Base-by-base conservation (phyloP, 192 early-diverging fungal genomes). In the Radiomyces spectabilis region DNA sequence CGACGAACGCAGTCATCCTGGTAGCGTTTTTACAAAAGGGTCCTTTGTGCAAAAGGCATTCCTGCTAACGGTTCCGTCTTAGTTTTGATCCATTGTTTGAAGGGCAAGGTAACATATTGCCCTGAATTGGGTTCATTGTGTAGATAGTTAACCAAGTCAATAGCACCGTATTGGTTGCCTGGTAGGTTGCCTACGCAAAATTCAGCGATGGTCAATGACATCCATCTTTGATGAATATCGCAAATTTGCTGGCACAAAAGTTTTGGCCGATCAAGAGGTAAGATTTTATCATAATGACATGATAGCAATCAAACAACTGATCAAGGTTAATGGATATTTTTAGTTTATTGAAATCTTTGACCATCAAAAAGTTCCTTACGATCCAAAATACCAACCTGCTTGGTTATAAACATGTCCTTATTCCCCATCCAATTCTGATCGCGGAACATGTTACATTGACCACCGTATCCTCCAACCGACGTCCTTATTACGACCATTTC, bases 151-250 rank as follows among this genome's bases (percentile, higher is more conserved):
- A n/a, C n/a, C n/a, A n/a, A n/a, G n/a, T n/a, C n/a, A n/a, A n/a
- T 61, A 90, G 85, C 86, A 94, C 57, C 82, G 96, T 10, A 85
- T 95, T 18, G 96, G 93, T 5, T 98, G 94, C 60, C 46, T 98
- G 21, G 83, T 98, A 16, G 94, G 94, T 3, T 95, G 92, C 54
- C 74, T 98, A 13, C 71, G 96, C 21, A 97, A 95, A 66, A 75
- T 95, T 41, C 93, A 97, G 53, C 82, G 82, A 41, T 98, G 96
- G 96, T 92, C 92, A 16, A 84, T 95, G 82, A 92, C 96, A 0
- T 86, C 88, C 4, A 96, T 95, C 13, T 98, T 97, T 79, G 93
- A 94, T 74, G 96, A 98, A 72, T 98, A 96, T 61, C 73, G 91
- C 39, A 68, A 92, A 34, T 98, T 98, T 54, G 88, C 95, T 13